phyloP scores from a whole-genome alignment of 2,329 filamentous ascomycete species.

The Cladophialophora psammophila region DNA sequence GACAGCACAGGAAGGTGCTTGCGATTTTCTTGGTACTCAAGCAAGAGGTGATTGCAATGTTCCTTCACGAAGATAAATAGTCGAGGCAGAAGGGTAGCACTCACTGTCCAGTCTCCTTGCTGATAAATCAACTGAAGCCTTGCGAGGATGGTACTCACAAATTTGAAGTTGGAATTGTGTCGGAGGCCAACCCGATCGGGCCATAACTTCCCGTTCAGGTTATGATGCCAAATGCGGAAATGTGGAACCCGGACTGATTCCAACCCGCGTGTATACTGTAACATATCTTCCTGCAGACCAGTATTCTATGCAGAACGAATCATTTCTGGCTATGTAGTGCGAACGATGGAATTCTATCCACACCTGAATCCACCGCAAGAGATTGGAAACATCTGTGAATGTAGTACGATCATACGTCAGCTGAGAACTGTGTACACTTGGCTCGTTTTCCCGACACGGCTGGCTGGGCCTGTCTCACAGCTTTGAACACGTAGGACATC shows the following conservation, averaged over 20 bases:
- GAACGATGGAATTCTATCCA: neutral
- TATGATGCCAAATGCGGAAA: slow-evolving; percentile 15
- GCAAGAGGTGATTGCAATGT: neutral
- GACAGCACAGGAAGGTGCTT: neutral
- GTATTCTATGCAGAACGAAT: neutral
- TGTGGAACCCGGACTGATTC: neutral
- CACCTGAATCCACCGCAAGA: neutral
- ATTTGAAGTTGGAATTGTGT: neutral
- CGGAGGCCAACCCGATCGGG: neutral
- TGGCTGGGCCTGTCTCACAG: too few relatives aligned
- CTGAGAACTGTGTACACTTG: too few relatives aligned
- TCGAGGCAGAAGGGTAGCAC: neutral
- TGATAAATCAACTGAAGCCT: neutral
- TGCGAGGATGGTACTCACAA: neutral
- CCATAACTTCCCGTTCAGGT: slow-evolving; percentile 7
- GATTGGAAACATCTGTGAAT: too few relatives aligned
- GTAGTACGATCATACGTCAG: too few relatives aligned
- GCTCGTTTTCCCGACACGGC: too few relatives aligned
- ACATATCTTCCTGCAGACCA: neutral
- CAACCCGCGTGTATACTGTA: neutral
- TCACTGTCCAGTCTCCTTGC: neutral
- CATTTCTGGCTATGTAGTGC: neutral
- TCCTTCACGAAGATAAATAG: neutral
- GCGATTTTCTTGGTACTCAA: neutral
- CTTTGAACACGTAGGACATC: too few relatives aligned